These are phyloP conservation scores for Tylopilus felleus DNA, from an alignment of 768 basidiomycete species.

Conservation along the genomic window DNA sequence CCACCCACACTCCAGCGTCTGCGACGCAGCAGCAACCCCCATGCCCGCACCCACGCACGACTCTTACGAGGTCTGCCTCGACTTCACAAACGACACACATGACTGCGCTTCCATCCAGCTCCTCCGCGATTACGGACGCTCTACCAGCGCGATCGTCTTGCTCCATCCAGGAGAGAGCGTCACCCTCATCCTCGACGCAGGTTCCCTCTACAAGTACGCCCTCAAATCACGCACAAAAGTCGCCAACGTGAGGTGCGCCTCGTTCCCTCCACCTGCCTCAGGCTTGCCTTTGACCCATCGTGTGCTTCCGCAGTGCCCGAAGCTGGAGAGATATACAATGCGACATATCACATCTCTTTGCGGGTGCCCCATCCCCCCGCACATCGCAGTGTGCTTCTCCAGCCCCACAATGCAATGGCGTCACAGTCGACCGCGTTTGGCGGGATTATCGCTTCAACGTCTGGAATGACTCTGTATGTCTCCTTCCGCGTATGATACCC, in stretches of 20 bases:
- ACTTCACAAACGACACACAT: slow-evolving; percentile 67
- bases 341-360: slow-evolving; percentile 58
- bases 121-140: slow-evolving; percentile 59
- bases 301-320: slow-evolving; percentile 44
- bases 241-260: slow-evolving; percentile 62
- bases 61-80: slow-evolving; percentile 61
- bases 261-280: background rate
- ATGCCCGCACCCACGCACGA: slow-evolving; percentile 61
- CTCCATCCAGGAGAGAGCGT: slow-evolving; percentile 62
- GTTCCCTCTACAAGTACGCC: slow-evolving; percentile 65
- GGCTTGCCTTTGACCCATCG: slow-evolving; percentile 1
- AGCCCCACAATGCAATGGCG: slow-evolving; percentile 44
- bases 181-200: slow-evolving; percentile 66
- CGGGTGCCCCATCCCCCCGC: slow-evolving; percentile 34
- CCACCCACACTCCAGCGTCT: slow-evolving; percentile 28
- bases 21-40: slow-evolving; percentile 26
- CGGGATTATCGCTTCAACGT: slow-evolving; percentile 62
- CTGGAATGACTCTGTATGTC: slow-evolving; percentile 50
- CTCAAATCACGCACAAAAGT: slow-evolving; percentile 64
- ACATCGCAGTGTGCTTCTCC: slow-evolving; percentile 33
- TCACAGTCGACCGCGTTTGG: slow-evolving; percentile 66
- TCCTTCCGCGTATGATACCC: background rate
- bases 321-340: slow-evolving; percentile 66
- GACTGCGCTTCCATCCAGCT: slow-evolving; percentile 63
- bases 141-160: slow-evolving; percentile 50